Base-by-base conservation (phyloP, 2,329 filamentous ascomycete species). In the Exophiala dermatitidis region DNA sequence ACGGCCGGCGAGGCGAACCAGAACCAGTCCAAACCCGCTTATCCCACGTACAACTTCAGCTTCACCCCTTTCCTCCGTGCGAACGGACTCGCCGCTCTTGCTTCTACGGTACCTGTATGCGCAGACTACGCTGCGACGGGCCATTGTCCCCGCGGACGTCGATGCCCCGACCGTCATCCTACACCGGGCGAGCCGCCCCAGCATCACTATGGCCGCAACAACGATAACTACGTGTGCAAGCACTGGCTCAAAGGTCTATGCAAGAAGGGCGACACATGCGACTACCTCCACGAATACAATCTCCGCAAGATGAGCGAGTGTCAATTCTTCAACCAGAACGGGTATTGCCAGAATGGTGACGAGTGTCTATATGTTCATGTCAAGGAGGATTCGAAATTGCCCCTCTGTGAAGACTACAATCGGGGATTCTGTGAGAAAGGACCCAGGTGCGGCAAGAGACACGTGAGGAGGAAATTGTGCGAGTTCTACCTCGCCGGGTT, bases 231-330 rank as follows among this genome's bases (percentile, higher is more conserved):
- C 10, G 91, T 98, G 57, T 98, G 93, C 82, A 98, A 98, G 75
- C 93, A 97, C 77, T 97, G 93, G 84, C 83, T 97, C 66, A 88
- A 94, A 60, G 91, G 90, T 0, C 82, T 98, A 19, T 98, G 93
- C 78, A 98, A 98, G 69, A 97, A 97, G 73, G 93, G 91, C 65
- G 86, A 96, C 67, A 82, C 84, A 62, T 98, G 93, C 82, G 93
- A 98, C 75, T 98, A 97, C 66, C 77, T 97, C 46, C 93, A 98
- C 77, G 93, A 97, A 73, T 98, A 96, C 77, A 97, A 98, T 73
- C 80, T 98, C 63, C 84, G 93, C 60, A 90, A 93, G 71, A 97
- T 97, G 89, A 90, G 93, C 59, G 93, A 97, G 74, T 98, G 93
- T 74, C 95, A 95, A 67, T 95, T 95, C 72, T 97, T 91, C 72